phyloP scores from a whole-genome alignment of 495 filamentous ascomycete genomes.

The Aspergillus haitiensis region DNA sequence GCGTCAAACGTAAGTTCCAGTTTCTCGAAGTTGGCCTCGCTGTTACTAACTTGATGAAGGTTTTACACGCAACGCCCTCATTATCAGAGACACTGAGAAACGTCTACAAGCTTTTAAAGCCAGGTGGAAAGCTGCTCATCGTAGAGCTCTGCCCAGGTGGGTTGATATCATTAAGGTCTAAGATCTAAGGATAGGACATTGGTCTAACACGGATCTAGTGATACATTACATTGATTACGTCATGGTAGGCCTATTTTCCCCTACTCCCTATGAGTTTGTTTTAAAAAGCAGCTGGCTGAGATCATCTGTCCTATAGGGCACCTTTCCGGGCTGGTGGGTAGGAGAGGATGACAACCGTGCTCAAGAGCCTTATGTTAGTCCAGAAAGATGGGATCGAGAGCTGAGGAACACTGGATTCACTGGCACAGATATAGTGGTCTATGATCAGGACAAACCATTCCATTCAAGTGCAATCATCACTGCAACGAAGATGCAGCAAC shows the following conservation, averaged over 20 bases:
- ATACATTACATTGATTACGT: too few relatives aligned
- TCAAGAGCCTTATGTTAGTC: conserved; percentile 28
- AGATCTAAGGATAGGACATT: too few relatives aligned
- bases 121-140: conserved; percentile 29
- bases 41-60: too few relatives aligned
- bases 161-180: too few relatives aligned
- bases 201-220: too few relatives aligned
- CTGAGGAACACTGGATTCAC: conserved; percentile 34
- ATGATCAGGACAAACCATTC: conserved; percentile 36
- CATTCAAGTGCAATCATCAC: conserved; percentile 33
- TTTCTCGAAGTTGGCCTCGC: too few relatives aligned
- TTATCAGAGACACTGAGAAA: conserved; percentile 44
- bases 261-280: too few relatives aligned
- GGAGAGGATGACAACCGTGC: conserved; percentile 32
- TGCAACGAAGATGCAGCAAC: conserved; percentile 21
- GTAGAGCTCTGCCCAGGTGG: conserved; percentile 29
- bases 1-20: conserved; percentile 52
- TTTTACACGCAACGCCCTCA: conserved; percentile 50
- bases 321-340: conserved; percentile 32
- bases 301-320: too few relatives aligned
- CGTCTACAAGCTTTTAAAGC: conserved; percentile 31
- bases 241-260: too few relatives aligned
- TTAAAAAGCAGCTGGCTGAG: too few relatives aligned
- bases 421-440: conserved; percentile 29
- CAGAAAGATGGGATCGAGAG: conserved; percentile 29